A percentile compares a stretch with the other conserved stretches of the same genome.
Evolutionary conservation across 163 green algal species (phyloP).

Genomic region (Chlamydomonas reinhardtii): DNA sequence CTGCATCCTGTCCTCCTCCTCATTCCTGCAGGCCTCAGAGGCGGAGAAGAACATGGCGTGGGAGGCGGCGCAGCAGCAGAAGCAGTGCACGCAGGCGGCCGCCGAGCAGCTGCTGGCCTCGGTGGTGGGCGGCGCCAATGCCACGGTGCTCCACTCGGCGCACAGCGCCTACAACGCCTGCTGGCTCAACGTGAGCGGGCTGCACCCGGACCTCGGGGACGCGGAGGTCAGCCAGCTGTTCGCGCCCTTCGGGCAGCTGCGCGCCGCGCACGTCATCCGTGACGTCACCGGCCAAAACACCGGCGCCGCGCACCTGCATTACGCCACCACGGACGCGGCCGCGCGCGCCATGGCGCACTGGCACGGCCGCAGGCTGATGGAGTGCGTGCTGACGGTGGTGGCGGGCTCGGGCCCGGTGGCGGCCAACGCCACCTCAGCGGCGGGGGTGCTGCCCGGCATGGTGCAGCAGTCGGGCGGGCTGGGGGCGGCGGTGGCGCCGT

Average conservation of each 20-base stretch:
- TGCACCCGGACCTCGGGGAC: conserved; percentile 81
- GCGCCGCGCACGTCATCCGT: conserved; percentile 71
- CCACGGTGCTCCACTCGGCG: background rate
- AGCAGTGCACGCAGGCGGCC: conserved; percentile 56
- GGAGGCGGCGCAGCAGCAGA: conserved; percentile 87
- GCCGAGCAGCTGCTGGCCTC: conserved; percentile 16
- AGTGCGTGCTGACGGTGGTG: background rate
- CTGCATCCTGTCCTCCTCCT: background rate
- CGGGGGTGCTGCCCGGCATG: background rate
- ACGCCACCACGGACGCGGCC: conserved; percentile 65
- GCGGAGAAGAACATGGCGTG: conserved; percentile 70
- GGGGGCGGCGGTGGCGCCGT: background rate
- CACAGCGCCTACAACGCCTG: conserved; percentile 39
- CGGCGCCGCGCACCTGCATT: conserved; percentile 71
- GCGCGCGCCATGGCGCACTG: conserved; percentile 37
- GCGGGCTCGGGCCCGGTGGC: background rate
- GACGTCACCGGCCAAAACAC: conserved; percentile 62
- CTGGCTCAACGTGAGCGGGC: conserved; percentile 76
- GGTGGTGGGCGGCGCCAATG: background rate
- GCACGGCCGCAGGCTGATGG: conserved; percentile 30
- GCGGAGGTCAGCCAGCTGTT: conserved; percentile 90
- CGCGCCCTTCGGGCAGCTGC: conserved; percentile 88
- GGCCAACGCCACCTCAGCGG: background rate
- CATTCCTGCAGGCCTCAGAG: conserved; percentile 75
- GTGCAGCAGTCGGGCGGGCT: background rate